Evolutionary conservation across 1,139 yeast species (phyloP).

Genomic region (Sugiyamaella grinbergsii): DNA sequence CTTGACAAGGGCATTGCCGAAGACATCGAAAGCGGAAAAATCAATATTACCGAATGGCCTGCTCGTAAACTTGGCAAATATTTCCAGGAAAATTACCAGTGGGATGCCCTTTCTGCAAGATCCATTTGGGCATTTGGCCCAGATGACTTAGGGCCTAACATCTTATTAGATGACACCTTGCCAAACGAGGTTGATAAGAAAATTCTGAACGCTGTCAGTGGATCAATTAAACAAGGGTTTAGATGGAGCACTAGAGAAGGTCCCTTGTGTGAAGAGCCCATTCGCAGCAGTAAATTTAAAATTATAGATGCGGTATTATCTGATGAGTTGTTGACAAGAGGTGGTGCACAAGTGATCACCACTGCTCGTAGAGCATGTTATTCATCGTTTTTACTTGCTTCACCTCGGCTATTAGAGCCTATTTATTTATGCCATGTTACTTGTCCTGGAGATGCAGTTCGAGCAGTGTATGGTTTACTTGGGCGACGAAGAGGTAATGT

Average conservation of each 20-base stretch:
- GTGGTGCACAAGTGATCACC: conserved; percentile 79
- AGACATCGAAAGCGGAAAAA: conserved; percentile 59
- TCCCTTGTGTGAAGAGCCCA: conserved; percentile 84
- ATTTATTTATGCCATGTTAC: conserved; percentile 63
- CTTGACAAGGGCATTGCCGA: conserved; percentile 54
- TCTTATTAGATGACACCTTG: conserved; percentile 75
- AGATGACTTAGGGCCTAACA: conserved; percentile 53
- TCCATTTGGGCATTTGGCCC: conserved; percentile 85
- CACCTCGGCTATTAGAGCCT: conserved; percentile 85
- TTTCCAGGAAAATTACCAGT: conserved; percentile 60
- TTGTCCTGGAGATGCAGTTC: conserved; percentile 53
- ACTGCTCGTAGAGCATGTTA: conserved; percentile 83
- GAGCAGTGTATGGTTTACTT: conserved; percentile 55
- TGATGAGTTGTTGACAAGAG: conserved; percentile 51
- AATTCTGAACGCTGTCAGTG: conserved; percentile 51
- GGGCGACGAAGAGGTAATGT: conserved; percentile 70
- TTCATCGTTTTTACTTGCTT: conserved; percentile 74
- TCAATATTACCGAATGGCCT: conserved; percentile 43
- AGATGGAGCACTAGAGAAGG: conserved; percentile 85
- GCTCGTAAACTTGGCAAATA: conserved; percentile 53
- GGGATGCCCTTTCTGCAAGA: conserved; percentile 86
- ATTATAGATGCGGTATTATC: conserved; percentile 64
- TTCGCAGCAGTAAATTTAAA: conserved; percentile 70
- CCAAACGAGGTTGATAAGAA: conserved; percentile 68
- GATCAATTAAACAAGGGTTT: conserved; percentile 71